Conservation (phyloP, 176 grass and related monocot genomes). For the Urochloa ruziziensis region DNA sequence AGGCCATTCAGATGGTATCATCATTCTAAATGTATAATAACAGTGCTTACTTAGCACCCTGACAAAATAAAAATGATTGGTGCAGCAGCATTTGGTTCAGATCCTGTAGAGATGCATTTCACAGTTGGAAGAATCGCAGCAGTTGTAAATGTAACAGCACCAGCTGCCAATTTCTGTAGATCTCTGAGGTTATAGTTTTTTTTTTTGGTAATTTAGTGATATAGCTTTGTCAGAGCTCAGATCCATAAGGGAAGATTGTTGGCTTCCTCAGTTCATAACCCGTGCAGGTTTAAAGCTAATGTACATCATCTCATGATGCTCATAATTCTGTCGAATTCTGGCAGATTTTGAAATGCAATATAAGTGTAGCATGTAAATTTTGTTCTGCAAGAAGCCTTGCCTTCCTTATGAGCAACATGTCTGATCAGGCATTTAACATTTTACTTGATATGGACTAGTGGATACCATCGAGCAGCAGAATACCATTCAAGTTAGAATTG, state of each 20-base stretch:
- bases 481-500: neutral
- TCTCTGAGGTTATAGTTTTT: conserved; percentile 1
- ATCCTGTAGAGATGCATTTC: conserved; percentile 22
- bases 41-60: conserved; percentile 23
- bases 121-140: conserved; percentile 22
- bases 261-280: neutral
- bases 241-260: neutral
- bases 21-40: conserved; percentile 10
- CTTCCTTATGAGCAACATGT: neutral
- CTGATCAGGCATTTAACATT: neutral
- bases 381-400: neutral
- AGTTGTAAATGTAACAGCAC: conserved; percentile 37
- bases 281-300: conserved; percentile 13
- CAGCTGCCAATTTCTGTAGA: conserved; percentile 24
- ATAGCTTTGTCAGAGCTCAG: conserved; percentile 27
- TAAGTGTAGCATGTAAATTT: neutral
- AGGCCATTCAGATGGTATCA: conserved; percentile 8
- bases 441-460: neutral
- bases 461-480: neutral
- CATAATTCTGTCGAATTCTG: conserved; percentile 29
- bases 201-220: conserved; percentile 29
- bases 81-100: conserved; percentile 8
- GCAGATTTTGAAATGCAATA: conserved; percentile 20
- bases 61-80: conserved; percentile 1
- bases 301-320: conserved; percentile 23